Percentiles rank a stretch among this genome's conserved stretches.
These are phyloP conservation scores for Stephania yunnanensis DNA, from an alignment of 164 flowering plant species.

Conservation along the genomic window DNA sequence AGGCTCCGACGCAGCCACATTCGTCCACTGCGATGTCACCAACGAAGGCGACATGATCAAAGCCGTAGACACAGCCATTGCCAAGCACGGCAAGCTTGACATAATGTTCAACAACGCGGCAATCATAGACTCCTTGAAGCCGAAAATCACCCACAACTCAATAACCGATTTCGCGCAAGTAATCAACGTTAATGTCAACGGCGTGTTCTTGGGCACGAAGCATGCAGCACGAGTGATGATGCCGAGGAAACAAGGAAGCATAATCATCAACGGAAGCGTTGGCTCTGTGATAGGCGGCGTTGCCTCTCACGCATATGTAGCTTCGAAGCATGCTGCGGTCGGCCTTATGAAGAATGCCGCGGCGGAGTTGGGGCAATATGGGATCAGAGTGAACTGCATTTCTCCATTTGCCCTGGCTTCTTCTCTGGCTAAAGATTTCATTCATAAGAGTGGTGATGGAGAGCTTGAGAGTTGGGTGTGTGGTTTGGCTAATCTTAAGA, in stretches of 20 bases:
- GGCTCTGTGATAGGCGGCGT: background rate
- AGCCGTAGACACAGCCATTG: background rate
- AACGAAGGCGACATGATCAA: background rate
- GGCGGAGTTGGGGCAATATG: conserved; percentile 9
- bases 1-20: background rate
- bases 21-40: conserved; percentile 1
- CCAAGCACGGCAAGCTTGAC: background rate
- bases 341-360: conserved; percentile 12
- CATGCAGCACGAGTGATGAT: conserved; percentile 19
- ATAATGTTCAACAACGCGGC: background rate
- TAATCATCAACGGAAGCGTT: conserved; percentile 5
- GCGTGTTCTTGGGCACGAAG: conserved; percentile 28
- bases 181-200: conserved; percentile 23
- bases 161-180: conserved; percentile 19
- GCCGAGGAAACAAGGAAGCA: conserved; percentile 5
- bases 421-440: background rate
- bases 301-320: background rate
- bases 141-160: background rate
- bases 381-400: conserved; percentile 12
- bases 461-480: background rate
- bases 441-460: background rate
- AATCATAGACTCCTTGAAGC: background rate
- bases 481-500: conserved; percentile 1
- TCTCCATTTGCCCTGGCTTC: background rate
- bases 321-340: conserved; percentile 10